Conservation (phyloP, 805 yeast species). For the Citeromyces nyonsensis region DNA sequence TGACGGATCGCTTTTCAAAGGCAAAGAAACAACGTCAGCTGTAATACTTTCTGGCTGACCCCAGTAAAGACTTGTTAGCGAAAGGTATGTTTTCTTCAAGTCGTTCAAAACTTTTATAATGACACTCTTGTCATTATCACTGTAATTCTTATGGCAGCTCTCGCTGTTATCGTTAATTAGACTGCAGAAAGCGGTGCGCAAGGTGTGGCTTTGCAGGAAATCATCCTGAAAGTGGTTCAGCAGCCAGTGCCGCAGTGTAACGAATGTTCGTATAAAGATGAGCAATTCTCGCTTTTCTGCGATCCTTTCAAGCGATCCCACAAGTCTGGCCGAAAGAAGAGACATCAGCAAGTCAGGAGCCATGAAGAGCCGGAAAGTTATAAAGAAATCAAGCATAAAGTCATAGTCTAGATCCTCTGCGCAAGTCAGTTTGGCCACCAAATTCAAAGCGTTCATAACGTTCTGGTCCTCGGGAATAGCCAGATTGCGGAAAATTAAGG, state of each 20-base stretch:
- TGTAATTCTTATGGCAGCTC: neutral
- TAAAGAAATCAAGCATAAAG: slow-evolving; percentile 70
- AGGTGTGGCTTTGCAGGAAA: slow-evolving; percentile 36
- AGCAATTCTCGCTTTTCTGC: slow-evolving; percentile 36
- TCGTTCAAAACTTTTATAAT: slow-evolving; percentile 12
- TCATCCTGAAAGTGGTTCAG: slow-evolving; percentile 80
- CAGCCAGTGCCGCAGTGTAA: slow-evolving; percentile 79
- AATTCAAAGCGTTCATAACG: slow-evolving; percentile 9
- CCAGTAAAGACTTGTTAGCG: slow-evolving; percentile 17
- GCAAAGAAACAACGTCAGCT: slow-evolving; percentile 8
- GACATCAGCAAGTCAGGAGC: slow-evolving; percentile 41
- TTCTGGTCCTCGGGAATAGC: too few species aligned
- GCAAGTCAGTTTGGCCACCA: slow-evolving; percentile 49
- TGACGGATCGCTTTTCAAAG: slow-evolving; percentile 10
- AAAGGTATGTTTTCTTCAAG: slow-evolving; percentile 16
- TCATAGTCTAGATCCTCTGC: slow-evolving; percentile 67
- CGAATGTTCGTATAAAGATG: slow-evolving; percentile 70
- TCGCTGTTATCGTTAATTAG: slow-evolving; percentile 18
- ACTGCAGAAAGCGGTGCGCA: slow-evolving; percentile 26
- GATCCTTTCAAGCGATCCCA: slow-evolving; percentile 7
- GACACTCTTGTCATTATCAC: slow-evolving; percentile 1
- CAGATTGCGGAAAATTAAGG: too few species aligned
- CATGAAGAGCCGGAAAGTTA: slow-evolving; percentile 65
- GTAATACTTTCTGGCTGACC: slow-evolving; percentile 9
- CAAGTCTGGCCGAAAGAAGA: slow-evolving; percentile 43